Percentiles rank a stretch among this genome's conserved stretches.
These are phyloP conservation scores for Mucor lusitanicus DNA, from an alignment of 371 early-diverging fungal genomes.

Conservation along the genomic window DNA sequence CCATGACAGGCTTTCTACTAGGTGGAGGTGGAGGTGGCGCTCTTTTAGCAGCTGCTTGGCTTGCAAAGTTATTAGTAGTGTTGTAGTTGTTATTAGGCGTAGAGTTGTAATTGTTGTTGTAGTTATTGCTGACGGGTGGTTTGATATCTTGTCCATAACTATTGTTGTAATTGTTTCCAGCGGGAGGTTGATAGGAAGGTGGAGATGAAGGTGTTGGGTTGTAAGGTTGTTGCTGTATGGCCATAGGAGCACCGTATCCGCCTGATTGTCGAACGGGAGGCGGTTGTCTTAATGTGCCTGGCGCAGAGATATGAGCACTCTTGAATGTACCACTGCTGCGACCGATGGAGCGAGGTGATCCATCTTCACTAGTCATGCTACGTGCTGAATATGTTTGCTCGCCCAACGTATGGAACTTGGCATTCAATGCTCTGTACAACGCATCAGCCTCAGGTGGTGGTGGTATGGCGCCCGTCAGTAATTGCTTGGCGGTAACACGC, in stretches of 20 bases:
- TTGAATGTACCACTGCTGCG: slow-evolving; percentile 19
- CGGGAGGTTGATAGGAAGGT: neutral
- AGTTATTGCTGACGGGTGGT: neutral
- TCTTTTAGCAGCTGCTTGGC: slow-evolving; percentile 18
- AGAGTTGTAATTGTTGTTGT: neutral
- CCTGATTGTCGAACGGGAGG: slow-evolving; percentile 26
- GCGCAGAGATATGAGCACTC: slow-evolving; percentile 28
- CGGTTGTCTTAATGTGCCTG: slow-evolving; percentile 34
- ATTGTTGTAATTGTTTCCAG: slow-evolving; percentile 1
- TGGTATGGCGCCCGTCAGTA: slow-evolving; percentile 76
- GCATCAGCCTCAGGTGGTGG: slow-evolving; percentile 86
- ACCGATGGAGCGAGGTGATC: slow-evolving; percentile 7
- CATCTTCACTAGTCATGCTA: slow-evolving; percentile 1
- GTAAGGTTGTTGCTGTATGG: slow-evolving; percentile 7
- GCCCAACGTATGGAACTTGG: slow-evolving; percentile 23
- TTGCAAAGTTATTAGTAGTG: neutral
- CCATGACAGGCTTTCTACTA: slow-evolving; percentile 31
- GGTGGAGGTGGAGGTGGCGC: slow-evolving; percentile 49
- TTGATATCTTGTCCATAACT: slow-evolving; percentile 14
- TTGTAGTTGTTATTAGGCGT: neutral
- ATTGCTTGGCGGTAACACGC: slow-evolving; percentile 78
- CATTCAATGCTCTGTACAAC: slow-evolving; percentile 81
- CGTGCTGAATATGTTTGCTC: slow-evolving; percentile 15
- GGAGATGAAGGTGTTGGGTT: neutral
- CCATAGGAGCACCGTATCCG: slow-evolving; percentile 20